Conservation (phyloP, 192 early-diverging fungal genomes). For the Haplosporangium gracile region DNA sequence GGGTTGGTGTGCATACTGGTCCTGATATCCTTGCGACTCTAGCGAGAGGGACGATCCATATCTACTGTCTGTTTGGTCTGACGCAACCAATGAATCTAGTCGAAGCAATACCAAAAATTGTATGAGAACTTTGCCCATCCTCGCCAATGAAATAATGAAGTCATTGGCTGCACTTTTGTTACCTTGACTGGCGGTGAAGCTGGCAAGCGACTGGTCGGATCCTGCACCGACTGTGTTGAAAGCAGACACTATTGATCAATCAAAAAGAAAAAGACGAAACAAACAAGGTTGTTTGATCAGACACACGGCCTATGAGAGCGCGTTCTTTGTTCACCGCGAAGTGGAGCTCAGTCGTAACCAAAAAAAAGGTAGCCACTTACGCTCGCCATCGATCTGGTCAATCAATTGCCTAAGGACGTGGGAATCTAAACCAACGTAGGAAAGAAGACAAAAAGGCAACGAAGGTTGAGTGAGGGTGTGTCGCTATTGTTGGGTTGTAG, state of each 20-base stretch:
- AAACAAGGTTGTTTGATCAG: background rate
- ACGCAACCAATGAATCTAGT: conserved; percentile 20
- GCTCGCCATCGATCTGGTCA: conserved; percentile 52
- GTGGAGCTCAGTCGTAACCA: background rate
- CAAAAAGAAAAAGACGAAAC: background rate
- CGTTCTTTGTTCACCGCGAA: background rate
- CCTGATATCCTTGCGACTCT: background rate
- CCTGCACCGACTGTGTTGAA: conserved; percentile 23
- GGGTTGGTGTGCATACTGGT: background rate
- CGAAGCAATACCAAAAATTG: background rate
- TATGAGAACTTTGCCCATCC: background rate
- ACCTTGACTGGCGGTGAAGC: conserved; percentile 45
- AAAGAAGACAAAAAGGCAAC: background rate
- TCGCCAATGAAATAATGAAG: background rate
- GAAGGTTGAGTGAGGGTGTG: background rate
- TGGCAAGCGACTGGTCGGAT: conserved; percentile 21
- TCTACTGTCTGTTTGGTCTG: conserved; percentile 10
- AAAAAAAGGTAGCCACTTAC: conserved; percentile 13
- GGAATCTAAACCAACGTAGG: conserved; percentile 20
- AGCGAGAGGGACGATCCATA: conserved; percentile 13
- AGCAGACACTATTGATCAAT: conserved; percentile 1
- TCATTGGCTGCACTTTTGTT: background rate
- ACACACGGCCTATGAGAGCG: conserved; percentile 1
- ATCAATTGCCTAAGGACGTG: conserved; percentile 47
- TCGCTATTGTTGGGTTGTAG: background rate